phyloP scores from a whole-genome alignment of 352 stramenopile genomes.

The Phytophthora foliorum region DNA sequence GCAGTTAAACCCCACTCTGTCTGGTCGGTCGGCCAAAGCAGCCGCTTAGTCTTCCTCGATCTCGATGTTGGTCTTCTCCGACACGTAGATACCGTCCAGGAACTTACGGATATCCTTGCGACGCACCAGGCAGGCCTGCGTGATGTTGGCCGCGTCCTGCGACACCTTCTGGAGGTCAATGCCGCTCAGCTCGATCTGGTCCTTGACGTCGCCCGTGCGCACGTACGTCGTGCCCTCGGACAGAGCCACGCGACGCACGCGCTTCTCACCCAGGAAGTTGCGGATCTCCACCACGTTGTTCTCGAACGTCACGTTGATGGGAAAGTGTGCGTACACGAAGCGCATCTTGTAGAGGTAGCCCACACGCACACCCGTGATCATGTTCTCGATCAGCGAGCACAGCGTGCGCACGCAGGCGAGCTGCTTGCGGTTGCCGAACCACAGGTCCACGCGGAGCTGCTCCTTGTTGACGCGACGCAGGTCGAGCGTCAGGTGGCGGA shows the following conservation, averaged over 20 bases:
- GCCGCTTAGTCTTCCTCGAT: conserved; percentile 65
- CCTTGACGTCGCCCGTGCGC: conserved; percentile 97
- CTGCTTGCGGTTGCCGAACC: conserved; percentile 99
- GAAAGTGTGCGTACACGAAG: conserved; percentile 99
- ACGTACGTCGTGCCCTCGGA: conserved; percentile 96
- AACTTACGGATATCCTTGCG: conserved; percentile 99
- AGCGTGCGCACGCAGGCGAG: conserved; percentile 98
- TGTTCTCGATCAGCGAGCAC: conserved; percentile 99
- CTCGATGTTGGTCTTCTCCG: conserved; percentile 94
- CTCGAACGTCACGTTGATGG: conserved; percentile 99
- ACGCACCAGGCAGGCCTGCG: conserved; percentile 86
- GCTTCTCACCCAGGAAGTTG: conserved; percentile 99
- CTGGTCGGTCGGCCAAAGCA: background rate
- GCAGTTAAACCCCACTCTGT: conserved; percentile 23
- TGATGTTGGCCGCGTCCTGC: conserved; percentile 89
- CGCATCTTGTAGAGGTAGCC: conserved; percentile 99
- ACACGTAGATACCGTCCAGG: conserved; percentile 99
- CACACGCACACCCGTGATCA: conserved; percentile 98
- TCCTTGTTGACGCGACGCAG: conserved; percentile 93
- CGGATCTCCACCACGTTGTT: conserved; percentile 97
- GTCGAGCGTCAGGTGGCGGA: conserved; percentile 98
- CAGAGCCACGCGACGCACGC: conserved; percentile 96
- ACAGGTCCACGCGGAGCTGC: conserved; percentile 97
- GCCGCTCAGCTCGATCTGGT: conserved; percentile 98
- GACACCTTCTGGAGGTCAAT: conserved; percentile 99